Base-by-base conservation (phyloP, 2,329 filamentous ascomycete species). In the Diplodia scrobiculata region DNA sequence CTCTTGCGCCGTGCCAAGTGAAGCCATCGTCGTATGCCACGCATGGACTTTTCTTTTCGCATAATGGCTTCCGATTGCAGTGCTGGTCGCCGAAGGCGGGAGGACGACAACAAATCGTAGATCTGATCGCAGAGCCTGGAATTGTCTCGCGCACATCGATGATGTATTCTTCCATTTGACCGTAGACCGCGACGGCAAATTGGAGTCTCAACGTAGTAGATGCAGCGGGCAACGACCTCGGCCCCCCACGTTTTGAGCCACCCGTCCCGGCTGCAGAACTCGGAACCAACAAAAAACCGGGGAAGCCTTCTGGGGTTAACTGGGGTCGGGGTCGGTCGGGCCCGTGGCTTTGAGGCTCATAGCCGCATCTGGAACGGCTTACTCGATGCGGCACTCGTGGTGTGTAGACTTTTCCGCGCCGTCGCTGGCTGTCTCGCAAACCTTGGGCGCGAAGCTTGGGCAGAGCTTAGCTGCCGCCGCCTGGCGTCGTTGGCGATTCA, bases 11-110 rank as follows among this genome's bases (percentile, higher is more conserved):
- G 17, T 25, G 58, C 58, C 58, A 62, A 62, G 58, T 50, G 41
- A 50, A 62, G 58, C 58, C 58, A 36, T 50, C 11, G 36, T 27
- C 38, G 54, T n/a, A 47, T 59, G 54, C 54, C 54, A 59, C 32
- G 58, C 58, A 36, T 47, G n/a, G 13, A 25, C 19, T 29, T 34
- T 21, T 19, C 25, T 50, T 14, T 14, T 50, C 38, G 38, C 36
- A 27, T 13, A 25, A 21, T 27, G n/a, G 25, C 13, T 21, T n/a
- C 53, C 53, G 19, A 45, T 45, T 17, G n/a, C 34, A 9, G n/a
- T n/a, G 34, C 21, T 34, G 14, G 58, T n/a, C 45, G 45, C 27
- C 13, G 29, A 19, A 14, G 14, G 17, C 45, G 34, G 45, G 38
- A 14, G 29, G 2, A 32, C 25, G 25, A n/a, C 45, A 6, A 21